A percentile compares a stretch with the other conserved stretches of the same genome.
Evolutionary conservation across 805 yeast genomes (phyloP).

Genomic region (Priceomyces fermenticarens): DNA sequence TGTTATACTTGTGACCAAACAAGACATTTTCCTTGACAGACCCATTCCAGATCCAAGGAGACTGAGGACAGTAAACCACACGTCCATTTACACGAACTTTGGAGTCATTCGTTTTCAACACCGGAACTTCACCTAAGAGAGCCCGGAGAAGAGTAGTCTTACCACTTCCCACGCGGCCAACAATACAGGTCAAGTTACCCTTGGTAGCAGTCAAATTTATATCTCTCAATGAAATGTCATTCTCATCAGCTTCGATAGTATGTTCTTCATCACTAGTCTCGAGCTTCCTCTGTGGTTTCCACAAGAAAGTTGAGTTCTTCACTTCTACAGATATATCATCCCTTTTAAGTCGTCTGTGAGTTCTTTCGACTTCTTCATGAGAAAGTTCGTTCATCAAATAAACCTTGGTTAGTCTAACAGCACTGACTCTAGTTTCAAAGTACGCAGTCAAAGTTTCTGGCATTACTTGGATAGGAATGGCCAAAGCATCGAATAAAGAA

Average conservation of each 20-base stretch:
- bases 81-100: conserved; percentile 25
- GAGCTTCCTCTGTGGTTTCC: conserved; percentile 16
- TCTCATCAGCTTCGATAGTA: conserved; percentile 15
- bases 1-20: conserved; percentile 34
- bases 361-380: conserved; percentile 18
- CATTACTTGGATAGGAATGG: conserved; percentile 31
- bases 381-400: conserved; percentile 34
- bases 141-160: conserved; percentile 36
- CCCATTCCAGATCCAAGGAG: conserved; percentile 41
- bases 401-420: conserved; percentile 30
- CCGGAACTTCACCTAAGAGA: conserved; percentile 31
- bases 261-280: conserved; percentile 10
- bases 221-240: conserved; percentile 26
- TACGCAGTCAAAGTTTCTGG: conserved; percentile 28
- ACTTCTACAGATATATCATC: conserved; percentile 24
- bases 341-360: conserved; percentile 12
- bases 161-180: conserved; percentile 41
- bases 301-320: conserved; percentile 31
- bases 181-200: conserved; percentile 38
- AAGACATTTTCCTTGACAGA: conserved; percentile 38
- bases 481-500: conserved; percentile 32
- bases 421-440: conserved; percentile 30
- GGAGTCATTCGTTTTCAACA: conserved; percentile 13
- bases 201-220: conserved; percentile 30
- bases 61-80: conserved; percentile 39